Evolutionary conservation across 306 rosid genomes (phyloP).

Genomic region (Parietaria judaica): DNA sequence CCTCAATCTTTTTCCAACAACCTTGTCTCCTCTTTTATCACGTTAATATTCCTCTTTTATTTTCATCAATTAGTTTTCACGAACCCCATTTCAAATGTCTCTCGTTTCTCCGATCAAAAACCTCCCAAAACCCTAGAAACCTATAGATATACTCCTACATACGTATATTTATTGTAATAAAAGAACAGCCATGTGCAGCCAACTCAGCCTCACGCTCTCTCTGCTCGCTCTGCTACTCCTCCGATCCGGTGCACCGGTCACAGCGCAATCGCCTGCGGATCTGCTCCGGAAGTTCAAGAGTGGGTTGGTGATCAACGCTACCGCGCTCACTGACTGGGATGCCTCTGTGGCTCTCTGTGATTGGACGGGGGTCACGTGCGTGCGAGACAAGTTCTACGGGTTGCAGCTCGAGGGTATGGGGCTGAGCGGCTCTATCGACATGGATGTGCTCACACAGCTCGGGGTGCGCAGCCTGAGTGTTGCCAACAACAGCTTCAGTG

Average conservation of each 20-base stretch:
- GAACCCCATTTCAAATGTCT: background rate
- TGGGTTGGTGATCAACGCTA: constrained; percentile 25
- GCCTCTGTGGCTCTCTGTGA: constrained; percentile 23
- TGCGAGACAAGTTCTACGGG: constrained; percentile 13
- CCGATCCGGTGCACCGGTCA: constrained; percentile 14
- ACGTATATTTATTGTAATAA: too few species aligned
- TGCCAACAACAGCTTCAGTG: constrained; percentile 43
- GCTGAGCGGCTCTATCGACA: constrained; percentile 42
- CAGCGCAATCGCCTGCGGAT: constrained; percentile 15
- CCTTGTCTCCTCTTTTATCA: background rate
- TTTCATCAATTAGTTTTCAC: background rate
- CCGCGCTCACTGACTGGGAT: constrained; percentile 38
- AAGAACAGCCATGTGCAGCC: background rate
- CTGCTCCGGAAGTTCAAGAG: constrained; percentile 44
- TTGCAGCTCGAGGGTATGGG: constrained; percentile 52
- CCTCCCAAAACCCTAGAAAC: background rate
- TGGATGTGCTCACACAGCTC: constrained; percentile 28
- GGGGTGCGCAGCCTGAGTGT: constrained; percentile 43
- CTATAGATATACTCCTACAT: too few species aligned
- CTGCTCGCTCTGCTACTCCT: background rate
- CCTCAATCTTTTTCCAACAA: constrained; percentile 20
- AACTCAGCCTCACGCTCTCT: background rate
- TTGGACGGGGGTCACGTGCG: constrained; percentile 62
- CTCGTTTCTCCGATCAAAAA: background rate
- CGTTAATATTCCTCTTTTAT: background rate